phyloP scores from a whole-genome alignment of 1,139 yeast species.

The Meyerozyma athensensis region DNA sequence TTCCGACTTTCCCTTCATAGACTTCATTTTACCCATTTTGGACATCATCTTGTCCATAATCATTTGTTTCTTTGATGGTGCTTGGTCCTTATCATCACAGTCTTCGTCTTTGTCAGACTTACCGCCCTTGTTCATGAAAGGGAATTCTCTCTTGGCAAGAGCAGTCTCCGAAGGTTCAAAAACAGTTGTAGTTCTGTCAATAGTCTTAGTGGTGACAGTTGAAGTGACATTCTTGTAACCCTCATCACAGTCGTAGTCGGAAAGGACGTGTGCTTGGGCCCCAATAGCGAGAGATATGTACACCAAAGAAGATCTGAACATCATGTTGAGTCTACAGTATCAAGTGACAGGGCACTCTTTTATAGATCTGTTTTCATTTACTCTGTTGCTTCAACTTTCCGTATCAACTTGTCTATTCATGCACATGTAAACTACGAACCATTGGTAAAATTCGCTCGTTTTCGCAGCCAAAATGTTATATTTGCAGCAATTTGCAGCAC shows the following conservation, averaged over 20 bases:
- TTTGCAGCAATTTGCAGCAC: not conserved
- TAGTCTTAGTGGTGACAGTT: not conserved
- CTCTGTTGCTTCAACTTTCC: not conserved
- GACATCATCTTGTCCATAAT: not conserved
- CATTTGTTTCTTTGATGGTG: not conserved
- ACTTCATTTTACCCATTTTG: not conserved
- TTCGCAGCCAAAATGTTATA: not conserved
- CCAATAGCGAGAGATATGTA: not conserved
- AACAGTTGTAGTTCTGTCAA: not conserved
- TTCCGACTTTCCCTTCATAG: not conserved
- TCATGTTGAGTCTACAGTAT: not conserved
- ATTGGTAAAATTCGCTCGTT: not conserved
- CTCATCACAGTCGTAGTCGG: constrained; percentile 1
- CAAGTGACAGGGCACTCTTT: not conserved
- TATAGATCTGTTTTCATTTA: not conserved
- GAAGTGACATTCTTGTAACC: not conserved
- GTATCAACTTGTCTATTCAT: not conserved
- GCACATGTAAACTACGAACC: not conserved
- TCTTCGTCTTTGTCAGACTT: not conserved
- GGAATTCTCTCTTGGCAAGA: not conserved
- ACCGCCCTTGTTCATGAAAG: not conserved
- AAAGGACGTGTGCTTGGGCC: not conserved
- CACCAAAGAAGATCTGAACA: not conserved
- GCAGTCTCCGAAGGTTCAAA: not conserved
- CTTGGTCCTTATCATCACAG: constrained; percentile 2